Evolutionary conservation across 2,329 filamentous ascomycete genomes (phyloP), one percentile per base, ranked within the genome.

Genomic region (Nothophoma quercina): DNA sequence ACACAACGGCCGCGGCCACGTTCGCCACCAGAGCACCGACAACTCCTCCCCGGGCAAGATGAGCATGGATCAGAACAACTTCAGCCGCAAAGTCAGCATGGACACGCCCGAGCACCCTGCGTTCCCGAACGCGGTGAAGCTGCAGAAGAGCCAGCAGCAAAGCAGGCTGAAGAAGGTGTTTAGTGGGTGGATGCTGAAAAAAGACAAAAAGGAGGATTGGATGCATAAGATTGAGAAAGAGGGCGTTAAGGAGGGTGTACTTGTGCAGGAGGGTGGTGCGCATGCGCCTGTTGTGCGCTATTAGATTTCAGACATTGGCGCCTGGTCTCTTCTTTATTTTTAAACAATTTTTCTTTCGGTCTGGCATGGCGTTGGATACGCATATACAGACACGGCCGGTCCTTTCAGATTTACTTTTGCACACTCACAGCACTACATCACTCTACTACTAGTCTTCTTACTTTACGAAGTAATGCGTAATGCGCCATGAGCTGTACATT

Each of bases 201-300:
- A 72, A 52, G 74, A 71, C 40, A 74, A 70, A 56, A 69, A 69
- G 34, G 69, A 68, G 13, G 69, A 71, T 36, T 77, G 75, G 75
- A 77, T 77, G 75, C 71, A 77, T 13, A 68, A 71, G 49, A 60
- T 78, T 18, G 72, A 76, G 40, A 73, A 72, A 51, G 63, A 74
- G 15, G 76, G 76, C 2, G 65, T 77, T n/a, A 75, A 70, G 41
- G 69, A 69, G 29, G 76, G 77, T 13, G 65, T 77, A 10, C 51
- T 75, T 50, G 58, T 72, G 10, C 68, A 69, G 43, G 69, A 72
- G 12, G 63, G 64, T 30, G 56, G 59, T 30, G 60, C 63, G 18
- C 57, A 64, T 18, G 53, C 64, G 7, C 71, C 72, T 7, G 64
- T 74, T 15, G 70, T 73, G 34, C 58, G 71, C 26, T 74, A 74